A percentile compares a stretch with the other conserved stretches of the same genome.
Conservation (phyloP, 2,329 filamentous ascomycete genomes). For the Zasmidium citrigriseum region DNA sequence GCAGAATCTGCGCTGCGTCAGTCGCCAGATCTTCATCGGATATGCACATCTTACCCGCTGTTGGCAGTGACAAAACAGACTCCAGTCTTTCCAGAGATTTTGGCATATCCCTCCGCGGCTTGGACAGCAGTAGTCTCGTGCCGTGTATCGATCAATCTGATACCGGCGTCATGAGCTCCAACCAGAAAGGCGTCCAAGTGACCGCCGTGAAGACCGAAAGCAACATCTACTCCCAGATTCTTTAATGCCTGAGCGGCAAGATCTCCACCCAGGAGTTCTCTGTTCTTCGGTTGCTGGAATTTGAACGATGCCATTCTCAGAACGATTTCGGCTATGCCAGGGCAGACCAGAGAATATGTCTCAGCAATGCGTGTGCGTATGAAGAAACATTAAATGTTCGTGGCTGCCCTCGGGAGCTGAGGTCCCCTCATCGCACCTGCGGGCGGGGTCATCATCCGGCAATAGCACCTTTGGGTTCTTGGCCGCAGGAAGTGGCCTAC, state of each 20-base stretch:
- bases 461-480: neutral
- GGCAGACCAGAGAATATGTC: neutral
- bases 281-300: conserved; percentile 35
- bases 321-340: no score
- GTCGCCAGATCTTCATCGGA: neutral
- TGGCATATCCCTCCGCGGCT: conserved; percentile 50
- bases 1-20: conserved; percentile 39
- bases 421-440: neutral
- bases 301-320: conserved; percentile 24
- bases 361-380: no score
- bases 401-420: neutral
- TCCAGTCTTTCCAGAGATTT: conserved; percentile 46
- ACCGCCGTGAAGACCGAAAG: conserved; percentile 51
- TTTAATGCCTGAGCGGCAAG: conserved; percentile 48
- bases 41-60: conserved; percentile 41
- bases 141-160: conserved; percentile 47
- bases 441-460: conserved; percentile 1
- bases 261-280: conserved; percentile 49
- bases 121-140: conserved; percentile 53
- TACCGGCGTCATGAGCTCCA: conserved; percentile 43
- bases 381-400: neutral
- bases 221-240: conserved; percentile 44
- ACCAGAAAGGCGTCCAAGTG: conserved; percentile 52
- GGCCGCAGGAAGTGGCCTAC: neutral
- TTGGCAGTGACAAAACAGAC: conserved; percentile 53